Base-by-base conservation (phyloP, 1,284 basidiomycete species). In the Rhodotorula sp. region DNA sequence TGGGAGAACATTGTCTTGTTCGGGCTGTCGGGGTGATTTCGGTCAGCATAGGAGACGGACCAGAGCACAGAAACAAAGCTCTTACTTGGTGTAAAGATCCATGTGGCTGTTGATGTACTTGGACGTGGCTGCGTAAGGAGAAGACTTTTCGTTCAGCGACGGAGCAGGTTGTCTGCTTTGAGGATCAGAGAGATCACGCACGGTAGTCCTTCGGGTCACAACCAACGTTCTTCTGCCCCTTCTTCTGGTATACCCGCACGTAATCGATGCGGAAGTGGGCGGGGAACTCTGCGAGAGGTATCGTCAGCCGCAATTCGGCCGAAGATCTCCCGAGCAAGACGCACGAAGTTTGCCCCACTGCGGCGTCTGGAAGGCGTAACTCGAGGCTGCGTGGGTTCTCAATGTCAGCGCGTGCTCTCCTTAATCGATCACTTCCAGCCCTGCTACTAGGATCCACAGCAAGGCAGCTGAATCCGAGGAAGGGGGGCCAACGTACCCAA, bases 221-320 rank as follows among this genome's bases (percentile, higher is more conserved):
- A 4, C 69, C 64, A 6, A 73, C 67, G 51, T 66, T 73, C 58
- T 57, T 62, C 29, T 69, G 57, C 14, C 66, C 66, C n/a, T 46
- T 60, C 55, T 67, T 61, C 62, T 74, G 72, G 54, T 66, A 74
- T 1, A 74, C 72, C 17, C 72, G 67, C 7, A 74, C 67, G 57
- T 73, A 73, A 61, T 69, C 73, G 68, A 74, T 61, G 10, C 68
- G 62, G 6, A 71, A 60, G 17, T 57, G 64, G 1, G 66, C 73
- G 0, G 73, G 73, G 65, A 72, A 72, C 30, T 66, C 55, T 61
- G 60, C 42, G 45, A 20, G 30, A 17, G 48, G 4, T 7, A 46
- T 29, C 5, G 20, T 4, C 6, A 12, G 30, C 4, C 15, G 2
- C 7, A 6, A 30, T 12, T 10, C 22, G 10, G 4, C 2, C 15